A percentile compares a stretch with the other conserved stretches of the same genome.
phyloP scores from a whole-genome alignment of 2,329 filamentous ascomycete genomes.

The Monosporascus sp. region DNA sequence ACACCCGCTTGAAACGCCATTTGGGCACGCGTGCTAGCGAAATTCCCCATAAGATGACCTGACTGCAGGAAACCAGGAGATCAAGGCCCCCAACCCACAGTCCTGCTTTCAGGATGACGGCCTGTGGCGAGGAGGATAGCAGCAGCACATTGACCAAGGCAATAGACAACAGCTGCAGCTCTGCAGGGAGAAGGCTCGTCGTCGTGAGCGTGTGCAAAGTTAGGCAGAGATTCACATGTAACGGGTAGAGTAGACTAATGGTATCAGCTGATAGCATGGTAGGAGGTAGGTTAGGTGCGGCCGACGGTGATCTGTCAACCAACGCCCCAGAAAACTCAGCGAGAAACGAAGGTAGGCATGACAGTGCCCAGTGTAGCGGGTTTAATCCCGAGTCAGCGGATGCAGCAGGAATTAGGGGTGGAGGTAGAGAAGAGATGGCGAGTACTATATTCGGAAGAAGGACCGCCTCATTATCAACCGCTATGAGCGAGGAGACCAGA shows the following conservation, averaged over 20 bases:
- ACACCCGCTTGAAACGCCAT: slow-evolving; percentile 73
- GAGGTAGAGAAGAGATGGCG: slow-evolving; percentile 70
- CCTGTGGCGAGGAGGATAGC: slow-evolving; percentile 74
- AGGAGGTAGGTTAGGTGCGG: neutral
- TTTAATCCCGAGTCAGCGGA: slow-evolving; percentile 54
- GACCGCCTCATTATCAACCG: slow-evolving; percentile 52
- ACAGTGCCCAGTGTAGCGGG: slow-evolving; percentile 72
- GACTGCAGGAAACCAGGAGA: slow-evolving; percentile 66
- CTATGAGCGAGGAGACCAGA: slow-evolving; percentile 70
- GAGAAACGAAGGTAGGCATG: slow-evolving; percentile 62
- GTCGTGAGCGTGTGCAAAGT: slow-evolving; percentile 77
- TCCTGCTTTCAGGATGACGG: slow-evolving; percentile 76
- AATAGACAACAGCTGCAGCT: slow-evolving; percentile 81
- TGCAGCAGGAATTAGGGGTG: slow-evolving; percentile 62
- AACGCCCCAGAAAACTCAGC: slow-evolving; percentile 31
- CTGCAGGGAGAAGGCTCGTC: slow-evolving; percentile 79
- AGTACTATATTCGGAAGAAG: slow-evolving; percentile 79
- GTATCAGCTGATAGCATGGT: slow-evolving; percentile 47
- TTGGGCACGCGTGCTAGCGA: slow-evolving; percentile 81
- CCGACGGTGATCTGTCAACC: slow-evolving; percentile 6
- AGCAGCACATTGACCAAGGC: slow-evolving; percentile 77
- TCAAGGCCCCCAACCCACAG: slow-evolving; percentile 80
- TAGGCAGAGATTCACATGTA: slow-evolving; percentile 72
- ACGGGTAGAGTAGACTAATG: slow-evolving; percentile 66
- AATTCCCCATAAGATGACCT: slow-evolving; percentile 77